phyloP scores from a whole-genome alignment of 192 early-diverging fungal species.

The Backusella mclennaniae region DNA sequence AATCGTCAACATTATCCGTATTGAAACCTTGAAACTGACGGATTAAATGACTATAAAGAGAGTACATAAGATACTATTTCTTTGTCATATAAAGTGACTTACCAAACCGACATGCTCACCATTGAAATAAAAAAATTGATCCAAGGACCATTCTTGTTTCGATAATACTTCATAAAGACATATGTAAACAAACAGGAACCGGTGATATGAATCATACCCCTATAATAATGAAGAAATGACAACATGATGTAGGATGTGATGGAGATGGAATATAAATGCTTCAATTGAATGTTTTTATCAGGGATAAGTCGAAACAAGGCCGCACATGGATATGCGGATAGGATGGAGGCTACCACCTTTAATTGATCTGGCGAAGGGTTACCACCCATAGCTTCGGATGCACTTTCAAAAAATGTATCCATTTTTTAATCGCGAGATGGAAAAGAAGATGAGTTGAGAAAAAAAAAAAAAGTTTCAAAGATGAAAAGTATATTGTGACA shows the following conservation, averaged over 20 bases:
- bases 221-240: slow-evolving; percentile 55
- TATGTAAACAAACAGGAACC: slow-evolving; percentile 51
- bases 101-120: slow-evolving; percentile 67
- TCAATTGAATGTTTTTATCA: slow-evolving; percentile 28
- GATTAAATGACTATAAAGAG: not conserved
- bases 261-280: slow-evolving; percentile 60
- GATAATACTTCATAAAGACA: slow-evolving; percentile 46
- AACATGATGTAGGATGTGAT: slow-evolving; percentile 54
- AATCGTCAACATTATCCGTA: slow-evolving; percentile 63
- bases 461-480: not conserved
- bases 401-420: slow-evolving; percentile 15
- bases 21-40: slow-evolving; percentile 44
- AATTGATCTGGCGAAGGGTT: slow-evolving; percentile 56
- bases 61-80: not conserved
- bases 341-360: slow-evolving; percentile 50
- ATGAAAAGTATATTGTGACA: not conserved
- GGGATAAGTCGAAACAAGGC: slow-evolving; percentile 58
- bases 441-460: not conserved
- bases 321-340: slow-evolving; percentile 59
- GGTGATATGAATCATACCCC: slow-evolving; percentile 57
- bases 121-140: slow-evolving; percentile 62
- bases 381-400: slow-evolving; percentile 21
- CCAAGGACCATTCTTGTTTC: slow-evolving; percentile 50
- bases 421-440: not conserved
- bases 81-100: not conserved